Percentiles rank a stretch among this genome's conserved stretches.
These are phyloP conservation scores for Alternaria arbusti DNA, from an alignment of 2,329 filamentous ascomycete genomes.

Conservation along the genomic window DNA sequence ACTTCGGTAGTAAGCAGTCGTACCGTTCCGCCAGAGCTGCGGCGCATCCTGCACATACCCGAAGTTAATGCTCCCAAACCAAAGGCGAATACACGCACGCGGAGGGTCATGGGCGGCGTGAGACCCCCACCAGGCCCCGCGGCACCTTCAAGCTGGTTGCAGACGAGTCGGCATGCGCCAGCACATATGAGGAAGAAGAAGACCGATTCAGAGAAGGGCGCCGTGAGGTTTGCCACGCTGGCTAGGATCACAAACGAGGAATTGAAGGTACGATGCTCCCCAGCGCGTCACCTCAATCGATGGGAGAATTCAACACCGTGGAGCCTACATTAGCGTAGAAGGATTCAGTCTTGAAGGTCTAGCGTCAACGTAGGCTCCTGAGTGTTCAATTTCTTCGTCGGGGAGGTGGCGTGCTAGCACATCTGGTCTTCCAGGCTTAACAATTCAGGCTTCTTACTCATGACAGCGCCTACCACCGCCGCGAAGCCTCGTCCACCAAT, in stretches of 20 bases:
- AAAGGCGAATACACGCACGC: constrained; percentile 47
- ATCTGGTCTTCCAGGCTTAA: constrained; percentile 16
- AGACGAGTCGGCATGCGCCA: constrained; percentile 40
- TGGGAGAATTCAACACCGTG: neutral
- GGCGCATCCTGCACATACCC: constrained; percentile 53
- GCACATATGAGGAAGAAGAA: constrained; percentile 20
- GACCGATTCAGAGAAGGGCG: constrained; percentile 11
- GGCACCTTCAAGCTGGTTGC: constrained; percentile 55
- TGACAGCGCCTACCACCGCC: constrained; percentile 39
- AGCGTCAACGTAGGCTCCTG: neutral
- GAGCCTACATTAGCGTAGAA: neutral
- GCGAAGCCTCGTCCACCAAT: constrained; percentile 57
- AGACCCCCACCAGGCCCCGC: constrained; percentile 52
- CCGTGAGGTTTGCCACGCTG: constrained; percentile 32
- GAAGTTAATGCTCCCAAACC: constrained; percentile 55
- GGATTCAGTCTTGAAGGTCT: neutral
- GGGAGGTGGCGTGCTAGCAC: neutral
- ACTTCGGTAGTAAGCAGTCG: constrained; percentile 51
- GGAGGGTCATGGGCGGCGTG: constrained; percentile 31
- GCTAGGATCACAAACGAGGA: constrained; percentile 32
- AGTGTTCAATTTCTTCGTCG: neutral
- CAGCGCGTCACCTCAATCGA: neutral
- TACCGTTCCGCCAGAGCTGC: constrained; percentile 54
- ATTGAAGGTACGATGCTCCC: constrained; percentile 28
- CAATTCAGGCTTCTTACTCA: constrained; percentile 29